Conservation (phyloP, 2,329 filamentous ascomycete genomes). For the Fusarium chaquense region DNA sequence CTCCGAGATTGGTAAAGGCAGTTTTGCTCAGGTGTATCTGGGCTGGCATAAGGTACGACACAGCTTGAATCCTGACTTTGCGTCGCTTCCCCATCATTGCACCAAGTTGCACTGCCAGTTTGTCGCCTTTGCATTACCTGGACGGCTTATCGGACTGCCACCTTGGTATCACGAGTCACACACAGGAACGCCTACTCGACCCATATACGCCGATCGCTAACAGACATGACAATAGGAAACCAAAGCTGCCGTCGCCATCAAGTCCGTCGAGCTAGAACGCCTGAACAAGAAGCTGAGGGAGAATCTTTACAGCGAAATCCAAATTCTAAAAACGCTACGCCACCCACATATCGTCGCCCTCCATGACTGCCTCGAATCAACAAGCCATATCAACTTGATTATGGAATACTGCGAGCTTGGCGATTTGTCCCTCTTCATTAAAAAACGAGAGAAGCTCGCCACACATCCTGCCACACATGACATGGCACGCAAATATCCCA, state of each 20-base stretch:
- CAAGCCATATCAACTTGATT: conserved; percentile 91
- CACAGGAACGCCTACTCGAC: not conserved
- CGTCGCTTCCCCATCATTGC: conserved; percentile 23
- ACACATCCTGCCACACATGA: conserved; percentile 86
- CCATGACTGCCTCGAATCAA: conserved; percentile 91
- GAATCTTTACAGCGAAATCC: conserved; percentile 94
- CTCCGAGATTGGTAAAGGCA: conserved; percentile 94
- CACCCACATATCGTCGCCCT: conserved; percentile 98
- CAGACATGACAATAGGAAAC: conserved; percentile 68
- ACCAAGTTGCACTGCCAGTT: conserved; percentile 22
- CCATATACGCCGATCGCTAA: conserved; percentile 8
- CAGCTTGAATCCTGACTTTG: conserved; percentile 9
- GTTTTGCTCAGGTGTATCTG: conserved; percentile 95
- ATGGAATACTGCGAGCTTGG: conserved; percentile 99
- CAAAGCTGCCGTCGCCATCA: conserved; percentile 90
- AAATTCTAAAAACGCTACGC: conserved; percentile 91
- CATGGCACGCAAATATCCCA: conserved; percentile 94
- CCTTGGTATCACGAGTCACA: conserved; percentile 11
- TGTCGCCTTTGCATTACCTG: conserved; percentile 13
- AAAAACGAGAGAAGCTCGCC: conserved; percentile 85
- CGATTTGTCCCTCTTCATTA: conserved; percentile 95
- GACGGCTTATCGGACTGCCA: conserved; percentile 9
- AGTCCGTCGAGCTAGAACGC: conserved; percentile 91
- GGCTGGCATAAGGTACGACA: conserved; percentile 79
- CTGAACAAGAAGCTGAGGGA: conserved; percentile 97